Evolutionary conservation across 2,329 filamentous ascomycete genomes (phyloP).

Genomic region (Geosmithia putterillii): DNA sequence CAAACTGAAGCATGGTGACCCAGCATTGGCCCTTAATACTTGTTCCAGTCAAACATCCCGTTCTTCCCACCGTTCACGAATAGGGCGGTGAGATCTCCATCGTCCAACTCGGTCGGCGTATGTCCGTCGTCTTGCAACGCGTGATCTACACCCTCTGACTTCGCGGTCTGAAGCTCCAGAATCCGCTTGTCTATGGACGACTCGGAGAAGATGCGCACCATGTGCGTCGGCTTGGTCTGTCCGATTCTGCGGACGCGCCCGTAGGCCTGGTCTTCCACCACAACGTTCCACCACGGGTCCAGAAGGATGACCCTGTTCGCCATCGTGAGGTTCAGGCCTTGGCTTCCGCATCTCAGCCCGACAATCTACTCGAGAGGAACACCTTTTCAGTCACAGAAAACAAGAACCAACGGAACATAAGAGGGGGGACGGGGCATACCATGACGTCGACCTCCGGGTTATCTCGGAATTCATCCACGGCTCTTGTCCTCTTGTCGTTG

Average conservation of each 20-base stretch:
- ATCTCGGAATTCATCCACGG: slow-evolving; percentile 11
- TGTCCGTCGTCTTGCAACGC: slow-evolving; percentile 17
- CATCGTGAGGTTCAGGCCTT: slow-evolving; percentile 25
- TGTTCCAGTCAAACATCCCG: background rate
- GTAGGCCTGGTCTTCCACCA: slow-evolving; percentile 49
- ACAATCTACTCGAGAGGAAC: too few species aligned
- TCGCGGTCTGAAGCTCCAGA: slow-evolving; percentile 39
- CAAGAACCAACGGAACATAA: background rate
- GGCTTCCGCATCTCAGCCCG: slow-evolving; percentile 19
- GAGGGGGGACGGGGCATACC: slow-evolving; percentile 13
- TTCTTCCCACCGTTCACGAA: background rate
- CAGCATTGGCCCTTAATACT: too few species aligned
- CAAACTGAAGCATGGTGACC: too few species aligned
- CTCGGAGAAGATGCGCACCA: slow-evolving; percentile 43
- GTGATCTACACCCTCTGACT: slow-evolving; percentile 31
- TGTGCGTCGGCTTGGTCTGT: slow-evolving; percentile 45
- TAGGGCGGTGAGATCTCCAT: background rate
- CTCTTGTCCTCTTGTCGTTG: slow-evolving; percentile 3
- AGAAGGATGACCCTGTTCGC: slow-evolving; percentile 41
- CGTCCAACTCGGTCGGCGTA: background rate
- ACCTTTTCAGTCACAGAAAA: too few species aligned
- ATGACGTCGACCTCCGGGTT: slow-evolving; percentile 13
- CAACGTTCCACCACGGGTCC: slow-evolving; percentile 50
- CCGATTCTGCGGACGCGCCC: slow-evolving; percentile 52
- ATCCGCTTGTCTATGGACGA: slow-evolving; percentile 48